Evolutionary conservation across 805 yeast genomes (phyloP), one percentile per base, ranked within the genome.

Genomic region (Candida manassasensis): DNA sequence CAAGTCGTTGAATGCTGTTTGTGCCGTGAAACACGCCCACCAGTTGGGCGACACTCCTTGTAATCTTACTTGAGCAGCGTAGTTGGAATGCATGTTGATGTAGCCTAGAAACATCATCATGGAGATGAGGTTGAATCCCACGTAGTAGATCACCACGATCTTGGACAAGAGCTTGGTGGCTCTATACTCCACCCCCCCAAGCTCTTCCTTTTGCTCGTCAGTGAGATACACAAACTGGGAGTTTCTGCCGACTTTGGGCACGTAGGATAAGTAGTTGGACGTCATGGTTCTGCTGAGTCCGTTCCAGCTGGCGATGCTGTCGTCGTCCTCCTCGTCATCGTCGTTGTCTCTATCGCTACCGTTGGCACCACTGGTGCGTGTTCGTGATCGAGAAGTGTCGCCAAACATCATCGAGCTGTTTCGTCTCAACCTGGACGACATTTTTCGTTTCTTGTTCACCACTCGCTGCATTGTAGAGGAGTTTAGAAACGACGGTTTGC

Each of bases 141-240:
- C 43, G 49, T 85, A 88, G 52, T 85, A 93, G 4, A 57, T 39
- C 0, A 77, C 53, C 10, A 90, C 59, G 29, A 90, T 73, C 43
- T 74, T 73, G 39, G 83, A 77, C 38, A 93, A 62, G 7, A 88
- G 62, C 51, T 87, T 87, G 39, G 85, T 71, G 0, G 99, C 87
- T 29, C 97, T 73, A 55, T 93, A 93, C 53, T 93, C 99, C 11
- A 93, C 96, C 33, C 98, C 99, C 25, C 98, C 99, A 25, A 93
- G 63, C 55, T 93, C 99, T 40, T 84, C 94, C 50, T 86, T 88
- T 56, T 93, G 97, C 16, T 73, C 80, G 24, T 79, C 85, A 3
- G 86, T 77, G 28, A 93, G 58, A 11, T 83, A 83, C 2, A 87
- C 83, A 66, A 93, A 93, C 0, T 89, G 81, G 0, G 97, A 90